Evolutionary conservation across 202 grass and related monocot genomes (phyloP).

Genomic region (Cymbopogon flexuosus): DNA sequence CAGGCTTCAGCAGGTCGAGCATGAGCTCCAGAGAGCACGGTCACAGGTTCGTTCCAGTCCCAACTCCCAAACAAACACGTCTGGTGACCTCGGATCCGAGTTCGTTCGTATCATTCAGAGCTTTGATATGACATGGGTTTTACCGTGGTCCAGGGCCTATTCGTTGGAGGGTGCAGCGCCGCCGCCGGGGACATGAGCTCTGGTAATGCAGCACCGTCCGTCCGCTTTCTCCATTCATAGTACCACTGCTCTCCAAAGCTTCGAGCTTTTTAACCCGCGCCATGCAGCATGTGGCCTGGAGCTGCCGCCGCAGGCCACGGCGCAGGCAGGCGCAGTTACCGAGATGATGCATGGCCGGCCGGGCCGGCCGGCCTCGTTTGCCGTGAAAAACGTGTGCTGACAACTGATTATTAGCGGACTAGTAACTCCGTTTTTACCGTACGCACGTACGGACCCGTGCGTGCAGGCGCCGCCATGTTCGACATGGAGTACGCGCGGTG

Average conservation of each 20-base stretch:
- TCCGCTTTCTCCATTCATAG: not conserved
- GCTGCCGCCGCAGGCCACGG: not conserved
- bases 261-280: not conserved
- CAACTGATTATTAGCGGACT: not conserved
- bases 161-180: conserved; percentile 65
- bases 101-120: conserved; percentile 6
- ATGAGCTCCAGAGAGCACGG: conserved; percentile 77
- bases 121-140: conserved; percentile 2
- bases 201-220: conserved; percentile 49
- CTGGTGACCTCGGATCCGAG: not conserved
- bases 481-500: conserved; percentile 85
- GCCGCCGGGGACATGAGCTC: conserved; percentile 60
- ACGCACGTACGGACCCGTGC: not conserved
- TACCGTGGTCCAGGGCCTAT: conserved; percentile 57
- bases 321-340: not conserved
- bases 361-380: not conserved
- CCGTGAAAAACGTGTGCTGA: not conserved
- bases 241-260: not conserved
- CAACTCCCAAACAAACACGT: not conserved
- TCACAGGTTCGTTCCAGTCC: conserved; percentile 55
- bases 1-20: conserved; percentile 91
- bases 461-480: conserved; percentile 71
- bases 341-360: not conserved
- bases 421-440: not conserved
- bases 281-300: not conserved